These are phyloP conservation scores for Candida tallmaniae DNA, from an alignment of 805 yeast species.

Conservation along the genomic window DNA sequence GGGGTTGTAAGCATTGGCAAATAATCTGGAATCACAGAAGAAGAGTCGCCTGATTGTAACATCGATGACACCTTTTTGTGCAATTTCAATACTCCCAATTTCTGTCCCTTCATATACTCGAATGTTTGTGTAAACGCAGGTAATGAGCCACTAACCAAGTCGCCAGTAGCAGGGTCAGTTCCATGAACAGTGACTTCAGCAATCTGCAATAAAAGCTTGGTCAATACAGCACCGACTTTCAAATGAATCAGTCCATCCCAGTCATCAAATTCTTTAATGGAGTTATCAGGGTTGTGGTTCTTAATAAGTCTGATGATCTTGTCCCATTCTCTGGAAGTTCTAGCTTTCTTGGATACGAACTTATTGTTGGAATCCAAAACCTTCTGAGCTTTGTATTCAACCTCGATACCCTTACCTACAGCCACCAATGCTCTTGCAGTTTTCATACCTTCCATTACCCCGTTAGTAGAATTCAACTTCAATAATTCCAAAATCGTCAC, in stretches of 20 bases:
- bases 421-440: conserved; percentile 76
- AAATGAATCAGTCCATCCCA: conserved; percentile 36
- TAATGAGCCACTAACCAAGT: conserved; percentile 62
- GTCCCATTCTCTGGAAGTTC: conserved; percentile 46
- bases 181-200: conserved; percentile 81
- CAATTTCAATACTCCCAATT: conserved; percentile 73
- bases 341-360: conserved; percentile 36
- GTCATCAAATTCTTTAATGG: conserved; percentile 13
- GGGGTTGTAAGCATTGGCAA: conserved; percentile 93
- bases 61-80: conserved; percentile 66
- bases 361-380: conserved; percentile 54
- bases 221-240: conserved; percentile 75
- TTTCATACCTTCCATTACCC: conserved; percentile 74
- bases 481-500: conserved; percentile 80
- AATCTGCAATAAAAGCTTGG: conserved; percentile 70
- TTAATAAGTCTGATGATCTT: conserved; percentile 33
- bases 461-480: conserved; percentile 70
- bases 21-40: conserved; percentile 73
- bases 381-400: conserved; percentile 73
- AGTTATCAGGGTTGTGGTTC: conserved; percentile 8
- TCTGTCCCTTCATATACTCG: conserved; percentile 73
- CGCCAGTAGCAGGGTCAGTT: conserved; percentile 72
- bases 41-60: conserved; percentile 60
- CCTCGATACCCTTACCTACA: conserved; percentile 80
- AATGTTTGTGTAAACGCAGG: conserved; percentile 91